These are phyloP conservation scores for Tothia fuscella DNA, from an alignment of 2,329 filamentous ascomycete genomes.

Conservation along the genomic window DNA sequence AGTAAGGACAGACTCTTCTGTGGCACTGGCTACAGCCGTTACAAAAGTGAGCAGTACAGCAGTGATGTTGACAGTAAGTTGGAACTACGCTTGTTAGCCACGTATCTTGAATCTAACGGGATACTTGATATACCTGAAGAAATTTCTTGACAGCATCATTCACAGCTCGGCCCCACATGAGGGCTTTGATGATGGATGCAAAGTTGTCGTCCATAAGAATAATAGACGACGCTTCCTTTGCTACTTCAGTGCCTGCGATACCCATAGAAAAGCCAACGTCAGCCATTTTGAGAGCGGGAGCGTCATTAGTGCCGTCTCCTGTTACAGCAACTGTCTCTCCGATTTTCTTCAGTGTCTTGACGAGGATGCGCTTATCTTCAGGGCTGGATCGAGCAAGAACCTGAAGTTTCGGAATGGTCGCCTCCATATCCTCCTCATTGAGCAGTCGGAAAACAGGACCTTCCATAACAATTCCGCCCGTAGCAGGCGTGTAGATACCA, in stretches of 20 bases:
- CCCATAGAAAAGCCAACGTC: conserved; percentile 83
- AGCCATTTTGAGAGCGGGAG: conserved; percentile 66
- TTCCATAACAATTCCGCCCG: conserved; percentile 61
- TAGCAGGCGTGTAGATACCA: conserved; percentile 51
- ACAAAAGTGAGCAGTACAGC: conserved; percentile 81
- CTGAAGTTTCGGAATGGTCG: conserved; percentile 49
- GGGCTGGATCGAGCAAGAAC: conserved; percentile 58
- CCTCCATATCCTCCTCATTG: conserved; percentile 42
- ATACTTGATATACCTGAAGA: conserved; percentile 12
- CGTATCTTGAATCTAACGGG: not conserved
- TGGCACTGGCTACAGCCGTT: conserved; percentile 60
- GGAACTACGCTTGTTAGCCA: conserved; percentile 38
- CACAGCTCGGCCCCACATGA: conserved; percentile 56
- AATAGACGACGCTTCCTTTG: conserved; percentile 74
- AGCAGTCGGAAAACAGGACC: conserved; percentile 68
- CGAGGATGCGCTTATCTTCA: conserved; percentile 56
- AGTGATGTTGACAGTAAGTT: conserved; percentile 82
- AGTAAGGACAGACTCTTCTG: conserved; percentile 65
- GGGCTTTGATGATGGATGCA: conserved; percentile 70
- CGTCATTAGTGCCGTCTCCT: conserved; percentile 75
- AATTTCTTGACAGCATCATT: conserved; percentile 33
- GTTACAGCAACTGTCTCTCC: conserved; percentile 73
- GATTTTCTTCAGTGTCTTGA: conserved; percentile 51
- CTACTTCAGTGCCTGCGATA: conserved; percentile 70
- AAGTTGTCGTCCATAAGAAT: conserved; percentile 86